Conservation (phyloP, 352 stramenopile genomes). For the Pythium brachiatum region DNA sequence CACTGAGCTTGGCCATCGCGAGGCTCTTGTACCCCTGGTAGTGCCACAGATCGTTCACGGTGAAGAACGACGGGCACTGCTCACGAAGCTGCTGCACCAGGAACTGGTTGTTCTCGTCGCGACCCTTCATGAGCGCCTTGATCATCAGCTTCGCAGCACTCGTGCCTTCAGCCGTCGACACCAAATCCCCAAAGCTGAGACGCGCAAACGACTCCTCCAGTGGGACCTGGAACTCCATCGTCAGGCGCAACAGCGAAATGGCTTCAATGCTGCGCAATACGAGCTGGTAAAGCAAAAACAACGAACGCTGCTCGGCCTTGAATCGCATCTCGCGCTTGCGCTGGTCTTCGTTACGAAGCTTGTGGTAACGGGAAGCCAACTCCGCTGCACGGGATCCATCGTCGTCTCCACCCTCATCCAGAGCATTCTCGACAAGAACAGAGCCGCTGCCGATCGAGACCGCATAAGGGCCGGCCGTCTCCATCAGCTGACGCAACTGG, state of each 20-base stretch:
- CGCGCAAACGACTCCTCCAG: constrained; percentile 61
- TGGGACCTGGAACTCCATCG: constrained; percentile 64
- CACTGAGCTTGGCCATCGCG: constrained; percentile 76
- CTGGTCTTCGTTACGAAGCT: constrained; percentile 67
- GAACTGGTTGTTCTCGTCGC: constrained; percentile 81
- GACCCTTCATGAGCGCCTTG: constrained; percentile 70
- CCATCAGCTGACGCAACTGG: constrained; percentile 80
- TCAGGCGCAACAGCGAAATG: constrained; percentile 68
- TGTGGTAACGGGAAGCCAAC: constrained; percentile 67
- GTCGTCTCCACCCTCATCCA: constrained; percentile 42
- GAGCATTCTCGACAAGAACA: constrained; percentile 51
- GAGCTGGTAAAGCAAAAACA: constrained; percentile 79
- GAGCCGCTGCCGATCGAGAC: constrained; percentile 71
- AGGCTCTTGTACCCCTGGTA: constrained; percentile 85
- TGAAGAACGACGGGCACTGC: constrained; percentile 84
- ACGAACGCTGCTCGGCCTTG: constrained; percentile 78
- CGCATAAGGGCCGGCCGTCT: constrained; percentile 66
- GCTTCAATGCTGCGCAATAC: constrained; percentile 76
- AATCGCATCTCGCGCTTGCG: constrained; percentile 72
- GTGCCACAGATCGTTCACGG: constrained; percentile 74
- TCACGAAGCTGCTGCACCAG: constrained; percentile 81
- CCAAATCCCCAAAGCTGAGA: constrained; percentile 75
- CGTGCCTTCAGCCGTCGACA: constrained; percentile 58
- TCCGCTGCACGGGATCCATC: constrained; percentile 60
- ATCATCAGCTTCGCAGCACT: constrained; percentile 73